These are phyloP conservation scores for Colletotrichum neosansevieriae DNA, from an alignment of 2,329 filamentous ascomycete genomes.

Conservation along the genomic window DNA sequence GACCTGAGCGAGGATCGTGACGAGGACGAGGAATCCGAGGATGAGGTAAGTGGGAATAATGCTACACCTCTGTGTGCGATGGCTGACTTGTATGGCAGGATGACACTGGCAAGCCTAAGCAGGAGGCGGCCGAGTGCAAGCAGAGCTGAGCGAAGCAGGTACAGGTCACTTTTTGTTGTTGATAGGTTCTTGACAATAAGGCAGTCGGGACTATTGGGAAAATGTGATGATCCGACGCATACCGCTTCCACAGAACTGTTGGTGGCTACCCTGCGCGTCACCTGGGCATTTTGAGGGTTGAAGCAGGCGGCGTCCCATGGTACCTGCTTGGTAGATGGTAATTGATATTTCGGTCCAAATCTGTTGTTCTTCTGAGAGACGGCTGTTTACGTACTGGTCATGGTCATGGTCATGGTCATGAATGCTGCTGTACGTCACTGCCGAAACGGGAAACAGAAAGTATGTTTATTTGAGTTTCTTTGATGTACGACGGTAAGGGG, in stretches of 20 bases:
- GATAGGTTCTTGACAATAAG: constrained; percentile 30
- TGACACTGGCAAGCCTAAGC: constrained; percentile 89
- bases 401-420: constrained; percentile 31
- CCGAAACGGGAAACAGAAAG: constrained; percentile 30
- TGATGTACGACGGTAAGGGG: constrained; percentile 14
- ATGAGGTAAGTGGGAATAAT: constrained; percentile 69
- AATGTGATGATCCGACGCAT: constrained; percentile 18
- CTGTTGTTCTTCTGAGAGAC: constrained; percentile 22
- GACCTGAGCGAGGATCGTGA: constrained; percentile 87
- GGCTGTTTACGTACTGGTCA: constrained; percentile 31
- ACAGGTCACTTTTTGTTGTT: constrained; percentile 47
- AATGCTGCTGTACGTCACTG: constrained; percentile 37
- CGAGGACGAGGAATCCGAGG: constrained; percentile 83
- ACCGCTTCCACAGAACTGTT: constrained; percentile 18
- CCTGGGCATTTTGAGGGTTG: constrained; percentile 13
- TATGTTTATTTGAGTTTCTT: constrained; percentile 16
- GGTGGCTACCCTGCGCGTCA: constrained; percentile 10
- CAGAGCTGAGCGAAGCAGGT: constrained; percentile 76
- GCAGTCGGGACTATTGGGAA: constrained; percentile 11
- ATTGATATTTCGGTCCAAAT: constrained; percentile 33
- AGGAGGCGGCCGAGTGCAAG: constrained; percentile 96
- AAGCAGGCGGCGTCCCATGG: constrained; percentile 16
- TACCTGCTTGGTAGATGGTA: constrained; percentile 41
- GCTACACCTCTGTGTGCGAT: constrained; percentile 18
- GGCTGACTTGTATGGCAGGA: constrained; percentile 66